Base-by-base conservation (phyloP, 225 moss, liverwort and hornwort genomes). In the Marchantia polymorpha region DNA sequence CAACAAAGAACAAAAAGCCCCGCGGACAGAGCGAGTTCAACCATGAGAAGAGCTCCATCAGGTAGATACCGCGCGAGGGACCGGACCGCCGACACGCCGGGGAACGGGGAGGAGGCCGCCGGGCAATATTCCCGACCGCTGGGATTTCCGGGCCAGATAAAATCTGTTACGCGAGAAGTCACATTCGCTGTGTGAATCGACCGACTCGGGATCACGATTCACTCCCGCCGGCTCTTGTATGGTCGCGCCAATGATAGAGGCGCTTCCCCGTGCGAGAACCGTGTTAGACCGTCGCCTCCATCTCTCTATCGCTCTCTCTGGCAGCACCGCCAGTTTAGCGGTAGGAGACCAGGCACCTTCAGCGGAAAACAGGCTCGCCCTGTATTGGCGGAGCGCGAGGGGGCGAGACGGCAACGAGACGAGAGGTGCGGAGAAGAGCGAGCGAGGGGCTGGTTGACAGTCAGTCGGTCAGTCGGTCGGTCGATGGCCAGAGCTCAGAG, bases 161-260 rank as follows among this genome's bases (percentile, higher is more conserved):
- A 70, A 48, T 70, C 69, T 46, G 46, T 70, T 70, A 70, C 17
- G 69, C 19, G 39, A 46, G 46, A 14, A 70, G 69, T 70, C 69
- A 70, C 69, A 70, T 46, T 70, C 8, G 46, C 46, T 17, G 8
- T 70, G 69, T 70, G 69, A 70, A 70, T 70, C 3, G 69, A 14
- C 47, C 16, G 69, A 5, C 69, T 39, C 69, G 29, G 9, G 27
- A 66, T 66, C 66, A 66, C 66, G 66, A 29, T 30, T 66, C 47
- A 70, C 23, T 17, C 22, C n/a, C 19, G 23, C 3, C 69, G 29
- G 39, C 69, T 70, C 69, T 70, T 48, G 19, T 70, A 70, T 48
- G 15, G 14, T 46, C 69, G 48, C 11, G 69, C 15, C 69, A 70
- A 70, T 70, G 69, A 46, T 70, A 70, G 69, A 70, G 47, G 13